Evolutionary conservation across 129 eudicot species (phyloP).

Genomic region (Ambrosia trifida): DNA sequence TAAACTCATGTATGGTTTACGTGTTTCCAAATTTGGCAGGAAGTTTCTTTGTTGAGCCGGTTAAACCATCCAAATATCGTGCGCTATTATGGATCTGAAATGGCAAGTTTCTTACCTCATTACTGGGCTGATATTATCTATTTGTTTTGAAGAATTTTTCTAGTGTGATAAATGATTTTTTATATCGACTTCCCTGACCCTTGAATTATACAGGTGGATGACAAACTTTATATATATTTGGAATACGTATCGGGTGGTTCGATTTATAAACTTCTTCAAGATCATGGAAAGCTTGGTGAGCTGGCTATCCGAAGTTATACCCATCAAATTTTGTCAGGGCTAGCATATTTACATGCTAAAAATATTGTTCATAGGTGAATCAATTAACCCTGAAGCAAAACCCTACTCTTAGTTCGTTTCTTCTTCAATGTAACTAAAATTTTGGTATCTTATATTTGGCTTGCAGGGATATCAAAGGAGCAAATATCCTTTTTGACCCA

Average conservation of each 20-base stretch:
- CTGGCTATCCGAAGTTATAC: slow-evolving; percentile 83
- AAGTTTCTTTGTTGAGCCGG: slow-evolving; percentile 80
- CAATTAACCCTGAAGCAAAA: slow-evolving; percentile 6
- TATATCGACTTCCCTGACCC: neutral
- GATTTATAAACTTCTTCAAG: slow-evolving; percentile 89
- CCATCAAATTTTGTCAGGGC: slow-evolving; percentile 89
- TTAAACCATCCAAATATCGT: slow-evolving; percentile 94
- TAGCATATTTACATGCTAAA: slow-evolving; percentile 83
- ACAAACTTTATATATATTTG: slow-evolving; percentile 84
- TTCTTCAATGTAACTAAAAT: slow-evolving; percentile 17
- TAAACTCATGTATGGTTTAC: neutral
- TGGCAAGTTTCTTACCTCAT: slow-evolving; percentile 45
- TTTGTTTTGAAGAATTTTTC: neutral
- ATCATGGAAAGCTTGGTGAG: slow-evolving; percentile 89
- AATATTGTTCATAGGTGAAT: slow-evolving; percentile 78
- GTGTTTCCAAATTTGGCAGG: slow-evolving; percentile 48
- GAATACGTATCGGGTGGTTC: slow-evolving; percentile 99
- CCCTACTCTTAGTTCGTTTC: neutral
- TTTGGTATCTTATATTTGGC: slow-evolving; percentile 3
- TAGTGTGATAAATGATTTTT: slow-evolving; percentile 1
- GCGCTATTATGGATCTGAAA: slow-evolving; percentile 90
- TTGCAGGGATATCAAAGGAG: slow-evolving; percentile 95
- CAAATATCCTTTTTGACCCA: slow-evolving; percentile 95
- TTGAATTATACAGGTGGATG: slow-evolving; percentile 65
- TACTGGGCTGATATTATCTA: slow-evolving; percentile 1